Evolutionary conservation across 2,329 filamentous ascomycete species (phyloP).

Genomic region (Dryadomyces sulphureus): DNA sequence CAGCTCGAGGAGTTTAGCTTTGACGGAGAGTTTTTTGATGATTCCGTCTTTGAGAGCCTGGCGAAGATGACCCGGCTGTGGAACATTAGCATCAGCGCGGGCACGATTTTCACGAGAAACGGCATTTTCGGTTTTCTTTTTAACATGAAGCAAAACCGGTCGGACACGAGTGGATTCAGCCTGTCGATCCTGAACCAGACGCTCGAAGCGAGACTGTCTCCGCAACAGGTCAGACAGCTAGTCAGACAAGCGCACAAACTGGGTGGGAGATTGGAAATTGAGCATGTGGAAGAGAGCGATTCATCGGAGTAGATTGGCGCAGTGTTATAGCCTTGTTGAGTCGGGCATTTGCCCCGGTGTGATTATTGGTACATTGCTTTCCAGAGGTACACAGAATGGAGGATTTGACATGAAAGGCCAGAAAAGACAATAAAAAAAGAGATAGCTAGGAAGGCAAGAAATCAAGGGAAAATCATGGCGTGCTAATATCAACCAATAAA

Average conservation of each 20-base stretch:
- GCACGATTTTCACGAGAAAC: constrained; percentile 36
- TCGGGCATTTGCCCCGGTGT: too few species aligned
- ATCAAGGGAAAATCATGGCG: not conserved
- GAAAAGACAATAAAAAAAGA: too few species aligned
- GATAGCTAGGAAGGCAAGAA: not conserved
- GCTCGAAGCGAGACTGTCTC: constrained; percentile 14
- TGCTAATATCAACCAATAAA: not conserved
- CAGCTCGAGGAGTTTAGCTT: constrained; percentile 41
- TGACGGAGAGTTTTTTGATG: constrained; percentile 37
- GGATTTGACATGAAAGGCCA: too few species aligned
- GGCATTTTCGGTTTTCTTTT: constrained; percentile 30
- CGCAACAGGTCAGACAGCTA: constrained; percentile 15
- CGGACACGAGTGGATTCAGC: constrained; percentile 13
- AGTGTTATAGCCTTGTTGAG: too few species aligned
- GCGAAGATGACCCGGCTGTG: constrained; percentile 29
- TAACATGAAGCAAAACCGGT: constrained; percentile 16
- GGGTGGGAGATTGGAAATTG: constrained; percentile 19
- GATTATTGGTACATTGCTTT: too few species aligned
- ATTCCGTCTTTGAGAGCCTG: constrained; percentile 23
- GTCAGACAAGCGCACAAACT: constrained; percentile 11
- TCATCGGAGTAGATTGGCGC: constrained; percentile 15
- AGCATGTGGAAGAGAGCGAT: constrained; percentile 22
- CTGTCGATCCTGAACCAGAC: constrained; percentile 21
- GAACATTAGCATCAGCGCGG: constrained; percentile 35
- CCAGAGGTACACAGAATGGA: too few species aligned